A percentile compares a stretch with the other conserved stretches of the same genome.
Evolutionary conservation across 2,329 filamentous ascomycete species (phyloP).

Genomic region (Cladosporium oxysporum): DNA sequence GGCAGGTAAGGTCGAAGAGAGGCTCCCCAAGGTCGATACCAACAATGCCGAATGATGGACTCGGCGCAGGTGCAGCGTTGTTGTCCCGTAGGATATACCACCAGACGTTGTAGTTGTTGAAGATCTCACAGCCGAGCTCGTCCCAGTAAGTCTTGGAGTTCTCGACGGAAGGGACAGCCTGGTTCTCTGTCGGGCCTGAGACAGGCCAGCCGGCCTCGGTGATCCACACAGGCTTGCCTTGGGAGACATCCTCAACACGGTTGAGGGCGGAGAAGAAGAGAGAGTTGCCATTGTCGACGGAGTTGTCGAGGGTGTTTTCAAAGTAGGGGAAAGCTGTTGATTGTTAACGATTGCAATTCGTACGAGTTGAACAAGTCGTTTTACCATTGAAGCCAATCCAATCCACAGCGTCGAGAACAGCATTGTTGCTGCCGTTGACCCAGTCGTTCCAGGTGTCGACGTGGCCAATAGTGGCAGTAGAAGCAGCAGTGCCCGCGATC

Average conservation of each 20-base stretch:
- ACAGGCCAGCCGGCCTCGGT: conserved; percentile 90
- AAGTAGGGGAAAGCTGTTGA: conserved; percentile 69
- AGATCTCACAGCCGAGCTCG: conserved; percentile 70
- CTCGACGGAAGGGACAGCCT: conserved; percentile 62
- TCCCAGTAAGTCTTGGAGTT: conserved; percentile 84
- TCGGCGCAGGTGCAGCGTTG: conserved; percentile 50
- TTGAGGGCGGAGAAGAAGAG: conserved; percentile 70
- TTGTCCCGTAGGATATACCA: conserved; percentile 75
- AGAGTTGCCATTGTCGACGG: conserved; percentile 61
- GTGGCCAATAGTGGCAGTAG: conserved; percentile 68
- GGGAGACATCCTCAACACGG: conserved; percentile 59
- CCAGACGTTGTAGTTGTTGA: conserved; percentile 64
- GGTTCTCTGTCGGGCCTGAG: conserved; percentile 62
- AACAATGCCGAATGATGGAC: conserved; percentile 71
- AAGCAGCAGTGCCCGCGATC: conserved; percentile 60
- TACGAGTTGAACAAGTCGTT: not conserved
- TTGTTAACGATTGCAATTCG: not conserved
- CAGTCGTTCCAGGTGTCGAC: conserved; percentile 82
- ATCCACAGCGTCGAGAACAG: conserved; percentile 69
- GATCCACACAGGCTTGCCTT: conserved; percentile 76
- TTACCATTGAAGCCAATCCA: conserved; percentile 77
- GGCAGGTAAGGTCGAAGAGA: conserved; percentile 65
- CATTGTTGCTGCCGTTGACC: conserved; percentile 70
- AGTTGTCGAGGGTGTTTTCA: conserved; percentile 68
- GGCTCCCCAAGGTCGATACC: conserved; percentile 57